phyloP scores from a whole-genome alignment of 2,329 filamentous ascomycete genomes.

The Aspergillus neoniger region DNA sequence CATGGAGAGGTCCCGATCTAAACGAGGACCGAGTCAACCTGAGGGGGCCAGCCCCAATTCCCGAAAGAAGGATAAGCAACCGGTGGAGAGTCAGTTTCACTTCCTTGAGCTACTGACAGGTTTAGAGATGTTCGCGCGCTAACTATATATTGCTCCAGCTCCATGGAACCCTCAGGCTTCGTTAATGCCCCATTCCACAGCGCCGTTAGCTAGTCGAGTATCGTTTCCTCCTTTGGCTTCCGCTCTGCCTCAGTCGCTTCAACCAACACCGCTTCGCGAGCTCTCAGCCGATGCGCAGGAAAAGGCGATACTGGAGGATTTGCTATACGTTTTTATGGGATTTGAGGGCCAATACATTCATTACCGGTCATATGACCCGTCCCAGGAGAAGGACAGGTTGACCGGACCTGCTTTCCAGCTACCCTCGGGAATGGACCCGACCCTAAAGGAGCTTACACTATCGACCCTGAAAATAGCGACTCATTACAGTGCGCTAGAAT shows the following conservation, averaged over 20 bases:
- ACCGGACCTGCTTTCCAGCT: conserved; percentile 80
- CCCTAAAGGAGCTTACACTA: conserved; percentile 79
- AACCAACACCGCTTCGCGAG: conserved; percentile 67
- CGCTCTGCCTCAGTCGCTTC: conserved; percentile 67
- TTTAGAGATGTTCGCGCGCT: conserved; percentile 12
- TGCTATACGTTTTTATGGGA: conserved; percentile 96
- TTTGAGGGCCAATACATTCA: conserved; percentile 98
- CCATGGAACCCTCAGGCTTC: conserved; percentile 80
- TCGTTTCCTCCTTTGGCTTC: conserved; percentile 64
- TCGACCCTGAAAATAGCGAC: conserved; percentile 94
- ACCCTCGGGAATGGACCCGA: conserved; percentile 82
- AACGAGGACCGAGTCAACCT: conserved; percentile 24
- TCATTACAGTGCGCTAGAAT: conserved; percentile 86
- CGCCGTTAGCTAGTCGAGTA: conserved; percentile 71
- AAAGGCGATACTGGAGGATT: conserved; percentile 80
- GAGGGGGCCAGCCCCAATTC: conserved; percentile 29
- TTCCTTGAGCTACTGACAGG: neutral
- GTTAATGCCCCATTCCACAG: conserved; percentile 68
- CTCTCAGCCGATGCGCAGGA: conserved; percentile 82
- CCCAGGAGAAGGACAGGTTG: conserved; percentile 82
- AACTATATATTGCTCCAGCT: conserved; percentile 29
- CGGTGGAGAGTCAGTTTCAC: conserved; percentile 31
- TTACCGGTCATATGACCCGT: conserved; percentile 78
- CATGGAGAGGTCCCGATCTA: conserved; percentile 34
- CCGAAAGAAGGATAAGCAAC: conserved; percentile 38